Base-by-base conservation (phyloP, 2,329 filamentous ascomycete species). In the Plectosphaerella plurivora region DNA sequence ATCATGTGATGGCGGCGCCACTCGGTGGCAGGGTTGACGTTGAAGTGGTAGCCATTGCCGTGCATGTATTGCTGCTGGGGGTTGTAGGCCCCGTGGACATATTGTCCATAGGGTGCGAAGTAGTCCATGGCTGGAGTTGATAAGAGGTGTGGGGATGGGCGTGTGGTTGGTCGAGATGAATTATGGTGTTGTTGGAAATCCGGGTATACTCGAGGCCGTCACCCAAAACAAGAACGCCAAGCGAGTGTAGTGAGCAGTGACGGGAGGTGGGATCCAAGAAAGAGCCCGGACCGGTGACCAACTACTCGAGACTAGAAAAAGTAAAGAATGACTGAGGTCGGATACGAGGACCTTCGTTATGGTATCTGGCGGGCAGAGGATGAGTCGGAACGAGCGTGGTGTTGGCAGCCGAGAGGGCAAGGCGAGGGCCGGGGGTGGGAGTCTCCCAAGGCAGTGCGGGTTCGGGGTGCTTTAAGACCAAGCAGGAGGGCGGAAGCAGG, bases 1-100 rank as follows among this genome's bases (percentile, higher is more conserved):
- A 58, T 59, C 59, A 60, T 57, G 45, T 56, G 50, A 4, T 52
- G 42, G 22, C 53, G 52, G 28, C 47, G 39, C 48, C 48, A 50
- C 10, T 37, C 20, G 36, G 18, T 45, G 41, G 28, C 51, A 10
- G 7, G 14, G 37, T 39, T 39, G 37, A 16, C 18, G n/a, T 51
- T 22, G 18, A 47, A 37, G n/a, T 42, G 44, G 39, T 54, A 56
- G n/a, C 20, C n/a, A 35, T 24, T 45, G 45, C 45, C 54, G 15
- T 52, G 54, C 24, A 58, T 58, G 14, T 59, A 55, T 9, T 49
- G 45, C 10, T 51, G 51, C 16, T 25, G 39, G 41, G 47, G 14
- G 52, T 50, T 55, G 44, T 50, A 57, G 28, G 47, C 33, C 15
- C 42, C 36, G 37, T 54, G 54, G 9, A 55, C 48, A 45, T 53